A percentile compares a stretch with the other conserved stretches of the same genome.
Evolutionary conservation across 768 basidiomycete species (phyloP).

Genomic region (Psilocybe subaeruginosa): DNA sequence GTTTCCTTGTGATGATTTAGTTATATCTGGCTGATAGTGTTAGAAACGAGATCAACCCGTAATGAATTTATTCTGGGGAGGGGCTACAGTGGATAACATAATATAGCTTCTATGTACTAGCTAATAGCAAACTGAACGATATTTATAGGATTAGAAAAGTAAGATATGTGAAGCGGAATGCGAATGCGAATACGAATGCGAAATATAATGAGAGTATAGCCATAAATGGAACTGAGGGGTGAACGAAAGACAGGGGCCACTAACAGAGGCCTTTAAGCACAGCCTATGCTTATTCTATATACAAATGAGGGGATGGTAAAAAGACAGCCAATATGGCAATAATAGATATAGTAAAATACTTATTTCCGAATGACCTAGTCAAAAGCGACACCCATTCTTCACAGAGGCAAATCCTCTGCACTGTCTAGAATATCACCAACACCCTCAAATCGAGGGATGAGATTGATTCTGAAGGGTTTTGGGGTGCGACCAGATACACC

Average conservation of each 20-base stretch:
- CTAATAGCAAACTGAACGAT: neutral
- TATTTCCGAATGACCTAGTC: neutral
- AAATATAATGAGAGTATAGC: neutral
- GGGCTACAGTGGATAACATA: neutral
- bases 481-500: constrained; percentile 50
- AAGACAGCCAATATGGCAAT: neutral
- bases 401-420: constrained; percentile 2
- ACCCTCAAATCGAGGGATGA: constrained; percentile 1
- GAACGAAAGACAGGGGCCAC: neutral
- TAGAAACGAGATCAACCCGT: too few species aligned
- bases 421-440: neutral
- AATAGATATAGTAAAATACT: neutral
- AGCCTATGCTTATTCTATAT: neutral
- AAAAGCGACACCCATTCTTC: neutral
- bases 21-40: too few species aligned
- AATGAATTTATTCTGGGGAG: neutral
- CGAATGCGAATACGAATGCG: neutral
- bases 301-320: neutral
- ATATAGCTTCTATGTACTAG: neutral
- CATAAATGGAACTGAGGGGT: neutral
- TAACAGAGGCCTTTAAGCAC: neutral
- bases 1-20: too few species aligned
- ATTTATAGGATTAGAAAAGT: neutral
- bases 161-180: neutral
- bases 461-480: neutral